Conservation (phyloP, 352 stramenopile genomes). For the Phytophthora foliorum region DNA sequence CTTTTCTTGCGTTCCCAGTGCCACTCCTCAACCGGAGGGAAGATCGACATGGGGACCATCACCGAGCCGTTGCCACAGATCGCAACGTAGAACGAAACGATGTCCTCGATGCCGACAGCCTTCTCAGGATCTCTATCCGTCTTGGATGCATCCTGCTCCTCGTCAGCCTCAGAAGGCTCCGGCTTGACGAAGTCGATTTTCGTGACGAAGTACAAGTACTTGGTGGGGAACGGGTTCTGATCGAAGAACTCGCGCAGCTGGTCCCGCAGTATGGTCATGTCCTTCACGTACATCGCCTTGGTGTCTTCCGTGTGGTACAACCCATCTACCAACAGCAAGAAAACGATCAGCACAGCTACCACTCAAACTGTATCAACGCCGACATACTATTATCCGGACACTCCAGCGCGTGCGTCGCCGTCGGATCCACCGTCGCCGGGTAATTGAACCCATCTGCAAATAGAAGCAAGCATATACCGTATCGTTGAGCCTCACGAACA, state of each 20-base stretch:
- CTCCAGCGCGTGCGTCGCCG: conserved; percentile 67
- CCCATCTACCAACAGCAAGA: conserved; percentile 40
- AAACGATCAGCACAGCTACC: background rate
- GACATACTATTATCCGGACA: conserved; percentile 65
- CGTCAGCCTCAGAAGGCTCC: conserved; percentile 50
- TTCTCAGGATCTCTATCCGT: conserved; percentile 22
- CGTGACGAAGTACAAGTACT: conserved; percentile 90
- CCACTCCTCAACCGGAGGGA: conserved; percentile 78
- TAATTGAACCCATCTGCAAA: conserved; percentile 67
- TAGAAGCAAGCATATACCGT: conserved; percentile 1
- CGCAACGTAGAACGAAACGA: conserved; percentile 87
- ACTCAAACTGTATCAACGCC: background rate
- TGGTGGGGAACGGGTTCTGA: conserved; percentile 83
- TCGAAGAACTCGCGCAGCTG: conserved; percentile 85
- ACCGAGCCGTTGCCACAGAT: conserved; percentile 88
- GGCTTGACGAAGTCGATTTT: conserved; percentile 83
- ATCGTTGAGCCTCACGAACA: conserved; percentile 11
- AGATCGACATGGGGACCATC: conserved; percentile 90
- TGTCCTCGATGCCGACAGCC: conserved; percentile 54
- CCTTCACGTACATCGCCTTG: conserved; percentile 72
- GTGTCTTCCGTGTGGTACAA: conserved; percentile 76
- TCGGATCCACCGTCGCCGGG: conserved; percentile 69
- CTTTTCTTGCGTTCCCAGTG: conserved; percentile 91
- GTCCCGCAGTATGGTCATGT: conserved; percentile 72
- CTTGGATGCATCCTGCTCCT: conserved; percentile 42